A percentile compares a stretch with the other conserved stretches of the same genome.
phyloP scores from a whole-genome alignment of 805 yeast genomes.

The Candida cerambycidarum region DNA sequence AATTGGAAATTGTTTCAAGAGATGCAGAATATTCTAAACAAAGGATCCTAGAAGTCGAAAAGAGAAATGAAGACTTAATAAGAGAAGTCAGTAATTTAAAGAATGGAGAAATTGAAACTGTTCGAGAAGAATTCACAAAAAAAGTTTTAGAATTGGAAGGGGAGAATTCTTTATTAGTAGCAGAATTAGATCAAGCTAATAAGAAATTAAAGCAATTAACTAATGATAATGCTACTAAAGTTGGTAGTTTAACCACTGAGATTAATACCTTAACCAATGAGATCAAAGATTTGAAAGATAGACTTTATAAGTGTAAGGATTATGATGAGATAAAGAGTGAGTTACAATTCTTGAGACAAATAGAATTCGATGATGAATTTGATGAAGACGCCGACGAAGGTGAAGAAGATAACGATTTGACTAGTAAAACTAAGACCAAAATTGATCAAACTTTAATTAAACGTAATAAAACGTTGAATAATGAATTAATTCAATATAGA shows the following conservation, averaged over 20 bases:
- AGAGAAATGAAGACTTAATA: constrained; percentile 72
- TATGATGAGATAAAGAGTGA: constrained; percentile 83
- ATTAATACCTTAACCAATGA: constrained; percentile 49
- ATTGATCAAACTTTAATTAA: constrained; percentile 63
- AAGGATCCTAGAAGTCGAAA: constrained; percentile 69
- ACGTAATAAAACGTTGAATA: constrained; percentile 70
- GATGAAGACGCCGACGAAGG: constrained; percentile 47
- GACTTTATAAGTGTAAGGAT: constrained; percentile 55
- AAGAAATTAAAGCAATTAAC: constrained; percentile 22
- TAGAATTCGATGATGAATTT: constrained; percentile 63
- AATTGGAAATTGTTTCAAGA: constrained; percentile 65
- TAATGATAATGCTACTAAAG: constrained; percentile 29
- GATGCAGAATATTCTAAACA: constrained; percentile 73
- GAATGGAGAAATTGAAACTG: constrained; percentile 38
- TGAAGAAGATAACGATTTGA: constrained; percentile 33
- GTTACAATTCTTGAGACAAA: constrained; percentile 65
- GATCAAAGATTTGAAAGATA: constrained; percentile 47
- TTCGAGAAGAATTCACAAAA: constrained; percentile 43
- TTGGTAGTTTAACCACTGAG: constrained; percentile 46
- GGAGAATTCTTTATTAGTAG: constrained; percentile 63
- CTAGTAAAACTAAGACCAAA: constrained; percentile 18
- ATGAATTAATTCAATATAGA: constrained; percentile 66
- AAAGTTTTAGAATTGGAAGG: constrained; percentile 59
- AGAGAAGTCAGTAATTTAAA: constrained; percentile 59
- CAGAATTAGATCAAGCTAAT: constrained; percentile 55